Evolutionary conservation across 225 moss, liverwort and hornwort genomes (phyloP).

Genomic region (Takakia lepidozioides): DNA sequence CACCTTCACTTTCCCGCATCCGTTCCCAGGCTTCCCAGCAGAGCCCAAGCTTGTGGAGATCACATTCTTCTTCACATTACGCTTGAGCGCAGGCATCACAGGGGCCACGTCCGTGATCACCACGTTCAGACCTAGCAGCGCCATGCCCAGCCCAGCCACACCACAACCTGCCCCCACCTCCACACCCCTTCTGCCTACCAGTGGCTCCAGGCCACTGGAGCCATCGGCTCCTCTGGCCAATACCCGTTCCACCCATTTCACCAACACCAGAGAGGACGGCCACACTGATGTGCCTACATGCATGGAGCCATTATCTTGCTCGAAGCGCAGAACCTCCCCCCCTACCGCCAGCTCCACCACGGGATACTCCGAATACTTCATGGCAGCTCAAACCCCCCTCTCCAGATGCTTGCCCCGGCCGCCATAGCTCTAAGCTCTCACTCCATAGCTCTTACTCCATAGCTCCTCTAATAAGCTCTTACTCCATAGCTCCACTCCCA

Average conservation of each 20-base stretch:
- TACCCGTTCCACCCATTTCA: constrained; percentile 63
- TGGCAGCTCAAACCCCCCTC: too few species aligned
- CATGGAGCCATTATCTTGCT: constrained; percentile 87
- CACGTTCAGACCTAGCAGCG: constrained; percentile 60
- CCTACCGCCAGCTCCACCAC: constrained; percentile 65
- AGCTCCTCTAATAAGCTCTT: too few species aligned
- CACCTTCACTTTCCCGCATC: constrained; percentile 58
- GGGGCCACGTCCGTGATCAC: constrained; percentile 65
- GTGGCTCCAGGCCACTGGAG: constrained; percentile 6
- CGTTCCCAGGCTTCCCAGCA: constrained; percentile 36
- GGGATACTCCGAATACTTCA: constrained; percentile 68
- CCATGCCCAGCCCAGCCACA: constrained; percentile 69
- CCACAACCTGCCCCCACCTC: constrained; percentile 80
- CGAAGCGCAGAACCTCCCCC: constrained; percentile 64
- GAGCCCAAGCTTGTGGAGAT: constrained; percentile 29
- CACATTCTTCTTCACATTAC: constrained; percentile 76
- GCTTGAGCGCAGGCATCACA: constrained; percentile 76
- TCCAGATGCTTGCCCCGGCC: too few species aligned
- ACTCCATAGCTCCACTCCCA: too few species aligned
- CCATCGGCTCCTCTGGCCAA: constrained; percentile 14
- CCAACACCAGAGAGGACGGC: constrained; percentile 64
- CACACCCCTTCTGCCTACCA: constrained; percentile 40
- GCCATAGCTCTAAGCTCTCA: too few species aligned
- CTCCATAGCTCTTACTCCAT: too few species aligned
- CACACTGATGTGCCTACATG: constrained; percentile 80